These are phyloP conservation scores for Leccinum uliginosum DNA, from an alignment of 768 basidiomycete species.

Conservation along the genomic window DNA sequence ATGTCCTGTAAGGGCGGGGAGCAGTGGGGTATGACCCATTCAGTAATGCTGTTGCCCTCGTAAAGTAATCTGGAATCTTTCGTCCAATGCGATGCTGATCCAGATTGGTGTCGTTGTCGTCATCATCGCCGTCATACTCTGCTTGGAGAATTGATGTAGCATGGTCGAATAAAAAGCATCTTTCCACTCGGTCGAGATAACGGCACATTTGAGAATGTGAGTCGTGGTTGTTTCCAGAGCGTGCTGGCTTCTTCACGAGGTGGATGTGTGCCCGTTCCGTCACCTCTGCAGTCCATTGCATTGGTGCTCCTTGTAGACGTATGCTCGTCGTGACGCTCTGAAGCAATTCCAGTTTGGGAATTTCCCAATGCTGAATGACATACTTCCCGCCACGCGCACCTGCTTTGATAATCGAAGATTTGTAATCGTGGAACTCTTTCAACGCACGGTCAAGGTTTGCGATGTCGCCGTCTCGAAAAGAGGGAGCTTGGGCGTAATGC, in stretches of 20 bases:
- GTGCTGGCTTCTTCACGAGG: neutral
- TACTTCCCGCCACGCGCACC: neutral
- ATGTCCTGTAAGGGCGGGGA: neutral
- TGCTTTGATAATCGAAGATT: too few relatives aligned
- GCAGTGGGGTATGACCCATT: neutral
- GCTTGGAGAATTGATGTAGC: neutral
- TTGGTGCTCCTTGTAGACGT: neutral
- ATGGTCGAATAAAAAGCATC: neutral
- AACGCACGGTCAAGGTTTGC: too few relatives aligned
- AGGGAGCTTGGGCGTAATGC: too few relatives aligned
- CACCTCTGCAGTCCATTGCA: neutral
- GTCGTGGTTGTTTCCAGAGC: neutral
- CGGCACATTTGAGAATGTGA: neutral
- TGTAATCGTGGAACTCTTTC: too few relatives aligned
- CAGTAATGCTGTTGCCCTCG: neutral
- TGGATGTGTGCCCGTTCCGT: neutral
- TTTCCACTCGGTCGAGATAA: neutral
- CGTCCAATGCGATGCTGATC: neutral
- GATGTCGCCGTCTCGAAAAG: too few relatives aligned
- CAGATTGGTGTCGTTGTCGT: neutral
- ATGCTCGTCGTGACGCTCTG: neutral
- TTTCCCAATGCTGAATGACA: neutral
- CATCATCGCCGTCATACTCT: neutral
- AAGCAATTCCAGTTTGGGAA: neutral
- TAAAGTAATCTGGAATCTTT: neutral